Evolutionary conservation across 805 yeast genomes (phyloP), one percentile per base, ranked within the genome.

Genomic region (Maudiozyma turicensis): DNA sequence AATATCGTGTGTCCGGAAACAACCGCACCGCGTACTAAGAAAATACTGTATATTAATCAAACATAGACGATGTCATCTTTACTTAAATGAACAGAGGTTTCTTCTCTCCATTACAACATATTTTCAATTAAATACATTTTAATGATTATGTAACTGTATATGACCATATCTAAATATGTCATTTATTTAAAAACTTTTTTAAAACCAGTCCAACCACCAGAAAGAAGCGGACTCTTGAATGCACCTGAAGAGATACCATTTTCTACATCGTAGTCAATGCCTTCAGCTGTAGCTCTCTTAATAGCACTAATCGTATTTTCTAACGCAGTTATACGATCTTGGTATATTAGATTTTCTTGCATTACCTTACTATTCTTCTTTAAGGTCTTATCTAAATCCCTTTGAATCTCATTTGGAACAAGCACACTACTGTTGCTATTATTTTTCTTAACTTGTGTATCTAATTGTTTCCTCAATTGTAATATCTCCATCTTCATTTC

Each of bases 351-450:
- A 53, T 82, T 82, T 52, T 76, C 72, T 50, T 75, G 82, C 83
- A 81, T 78, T 13, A 82, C 84, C 60, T 79, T 80, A 45, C 75
- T 58, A 54, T 82, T 82, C 49, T 81, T 71, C 47, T 75, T 76
- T 75, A 81, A 76, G 5, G 84, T 75, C 47, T 68, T 71, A 50
- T 77, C 76, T 53, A 81, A 71, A 54, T 81, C 84, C 44, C 68
- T 65, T 49, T 75, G 75, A 34, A 73, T 50, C 35, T 66, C 66
- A 3, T 60, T 61, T 13, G 75, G 73, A 11, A 70, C 54, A 31
- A 62, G 56, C 8, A 29, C 32, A 30, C 30, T 35, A 2, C 39
- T 42, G n/a, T 67, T 53, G 45, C 64, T 64, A 37, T 68, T 61
- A 51, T 65, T 51, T 48, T 58, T 58, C 43, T 63, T 56, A 45